Base-by-base conservation (phyloP, 164 flowering plant genomes). In the Euptelea pleiosperma region DNA sequence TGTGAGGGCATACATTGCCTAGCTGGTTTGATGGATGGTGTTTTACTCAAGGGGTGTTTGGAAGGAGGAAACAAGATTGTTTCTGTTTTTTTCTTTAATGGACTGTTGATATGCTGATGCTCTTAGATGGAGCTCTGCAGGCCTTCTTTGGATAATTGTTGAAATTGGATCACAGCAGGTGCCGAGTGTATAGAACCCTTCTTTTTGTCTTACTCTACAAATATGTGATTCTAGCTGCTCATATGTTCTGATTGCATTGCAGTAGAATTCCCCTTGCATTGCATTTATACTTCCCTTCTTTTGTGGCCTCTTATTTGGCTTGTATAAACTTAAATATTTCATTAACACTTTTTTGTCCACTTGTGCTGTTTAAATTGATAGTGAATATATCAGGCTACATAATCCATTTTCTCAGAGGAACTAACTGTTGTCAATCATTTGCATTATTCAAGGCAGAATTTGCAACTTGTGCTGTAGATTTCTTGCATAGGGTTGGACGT, bases 401-500 rank as follows among this genome's bases (percentile, higher is more conserved):
- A 4, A 21, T 43, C 37, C 0, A 2, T 43, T 25, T 30, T 47
- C 12, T 44, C 29, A 26, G 46, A 34, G 39, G 40, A 36, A 30
- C 41, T 69, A 24, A 64, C 44, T 16, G 15, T 19, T 55, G 19
- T 48, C 34, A 29, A 26, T 41, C 16, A 31, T 29, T 39, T 55
- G 8, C 57, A 55, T 31, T 42, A 24, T 63, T 73, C 18, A 73
- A 93, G 99, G 99, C 99, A 50, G 99, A 93, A 53, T 93, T 93
- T 74, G 95, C 97, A 19, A 82, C 77, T 43, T 93, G 87, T 55
- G 99, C 97, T 55, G 87, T 90, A 33, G 97, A 90, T 70, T 93
- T 93, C 64, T 54, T 93, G 77, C 99, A 93, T 57, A 83, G 99
- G 64, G 75, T 89, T 60, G 99, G 97, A 18, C 87, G 99, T 34